These are phyloP conservation scores for Canna indica DNA, from an alignment of 176 grass and related monocot genomes.

Conservation along the genomic window DNA sequence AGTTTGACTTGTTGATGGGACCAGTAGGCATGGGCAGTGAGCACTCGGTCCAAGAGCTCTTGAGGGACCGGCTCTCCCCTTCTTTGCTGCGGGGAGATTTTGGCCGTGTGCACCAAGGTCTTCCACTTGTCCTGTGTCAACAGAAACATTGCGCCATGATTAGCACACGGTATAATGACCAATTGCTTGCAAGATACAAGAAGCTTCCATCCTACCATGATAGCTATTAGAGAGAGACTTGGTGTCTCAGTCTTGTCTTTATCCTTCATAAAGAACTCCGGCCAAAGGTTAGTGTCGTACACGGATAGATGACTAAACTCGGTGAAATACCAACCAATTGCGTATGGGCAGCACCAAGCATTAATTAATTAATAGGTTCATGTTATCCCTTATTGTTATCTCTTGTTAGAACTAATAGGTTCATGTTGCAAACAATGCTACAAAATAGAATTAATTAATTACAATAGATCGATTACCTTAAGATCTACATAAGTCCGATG, in stretches of 20 bases:
- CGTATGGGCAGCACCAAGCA: background rate
- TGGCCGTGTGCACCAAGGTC: constrained; percentile 93
- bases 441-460: background rate
- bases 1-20: constrained; percentile 91
- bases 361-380: no score
- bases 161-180: background rate
- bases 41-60: constrained; percentile 81
- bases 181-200: background rate
- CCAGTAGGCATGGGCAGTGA: constrained; percentile 80
- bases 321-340: background rate
- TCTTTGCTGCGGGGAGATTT: constrained; percentile 89
- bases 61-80: constrained; percentile 93
- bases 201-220: no score
- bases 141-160: background rate
- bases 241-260: no score
- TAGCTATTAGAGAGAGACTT: no score
- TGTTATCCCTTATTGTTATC: no score
- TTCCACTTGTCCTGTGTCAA: constrained; percentile 88
- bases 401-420: background rate
- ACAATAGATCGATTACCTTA: constrained; percentile 32
- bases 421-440: no score
- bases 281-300: no score
- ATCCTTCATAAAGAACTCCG: no score
- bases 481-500: constrained; percentile 91
- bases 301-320: no score